Base-by-base conservation (phyloP, 495 filamentous ascomycete species). In the Bathelium albidoporum region DNA sequence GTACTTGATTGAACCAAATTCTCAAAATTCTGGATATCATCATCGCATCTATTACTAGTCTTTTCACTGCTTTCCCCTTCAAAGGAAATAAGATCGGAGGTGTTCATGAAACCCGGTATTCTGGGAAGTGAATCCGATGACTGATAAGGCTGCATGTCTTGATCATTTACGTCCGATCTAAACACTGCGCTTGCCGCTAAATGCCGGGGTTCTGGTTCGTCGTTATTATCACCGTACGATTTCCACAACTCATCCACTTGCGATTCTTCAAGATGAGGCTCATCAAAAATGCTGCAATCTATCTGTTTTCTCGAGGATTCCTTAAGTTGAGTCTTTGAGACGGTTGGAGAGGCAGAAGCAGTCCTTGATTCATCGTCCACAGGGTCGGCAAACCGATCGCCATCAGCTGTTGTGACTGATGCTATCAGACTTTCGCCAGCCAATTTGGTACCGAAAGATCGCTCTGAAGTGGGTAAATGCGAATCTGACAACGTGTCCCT, bases 301-400 rank as follows among this genome's bases (percentile, higher is more conserved):
- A 10, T 7, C 4, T 26, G 20, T 16, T 29, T 20, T n/a, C 22
- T 29, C 26, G 24, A 55, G 24, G 7, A 11, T 55, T 55, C 5
- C 49, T 28, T 29, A 28, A 16, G 20, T 55, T 9, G 49, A 28
- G 24, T 55, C 16, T 29, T 55, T 29, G 49, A 55, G 5, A 24
- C 24, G 3, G 49, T 9, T 55, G 24, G 49, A 55, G 24, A 55
- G 26, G 49, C 49, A 29, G 29, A 11, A 28, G 49, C 22, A 29
- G 49, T 55, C 49, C 24, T 26, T 55, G 49, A 10, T 1, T 60
- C 44, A 11, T 55, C 61, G 18, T 59, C 65, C 4, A 39, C 59
- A 31, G 60, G 62, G 26, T 68, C 66, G 3, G 66, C 66, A 31
- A 62, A 64, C 7, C 60, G 62, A 41, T 65, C 62, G 10, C 24